Conservation (phyloP, 768 basidiomycete species). For the Lentinula aciculospora region DNA sequence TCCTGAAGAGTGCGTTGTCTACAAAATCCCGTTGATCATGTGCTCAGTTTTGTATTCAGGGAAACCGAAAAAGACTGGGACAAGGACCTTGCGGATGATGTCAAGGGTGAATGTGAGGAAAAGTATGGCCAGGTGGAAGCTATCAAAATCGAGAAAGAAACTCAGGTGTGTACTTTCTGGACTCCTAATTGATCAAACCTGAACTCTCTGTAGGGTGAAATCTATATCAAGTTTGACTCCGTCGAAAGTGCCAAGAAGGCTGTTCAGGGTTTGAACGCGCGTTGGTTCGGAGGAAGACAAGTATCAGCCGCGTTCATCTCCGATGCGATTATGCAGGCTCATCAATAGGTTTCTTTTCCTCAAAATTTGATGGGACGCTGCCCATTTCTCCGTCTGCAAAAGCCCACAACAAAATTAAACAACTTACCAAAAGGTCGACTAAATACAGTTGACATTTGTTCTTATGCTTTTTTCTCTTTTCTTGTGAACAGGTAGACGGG, state of each 20-base stretch:
- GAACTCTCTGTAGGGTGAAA: slow-evolving; percentile 72
- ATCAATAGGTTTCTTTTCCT: slow-evolving; percentile 45
- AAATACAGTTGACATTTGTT: not conserved
- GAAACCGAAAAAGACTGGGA: slow-evolving; percentile 98
- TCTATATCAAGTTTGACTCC: slow-evolving; percentile 87
- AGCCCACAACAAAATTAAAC: not conserved
- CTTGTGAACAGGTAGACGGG: slow-evolving; percentile 4
- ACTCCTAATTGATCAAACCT: slow-evolving; percentile 4
- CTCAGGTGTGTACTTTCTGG: slow-evolving; percentile 57
- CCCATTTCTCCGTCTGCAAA: not conserved
- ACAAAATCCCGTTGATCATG: not conserved
- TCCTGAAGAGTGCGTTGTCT: slow-evolving; percentile 81
- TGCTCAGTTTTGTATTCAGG: slow-evolving; percentile 30
- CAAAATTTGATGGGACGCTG: not conserved
- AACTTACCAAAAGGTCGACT: not conserved
- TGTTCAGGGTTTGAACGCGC: slow-evolving; percentile 86
- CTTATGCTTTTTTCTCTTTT: slow-evolving; percentile 1
- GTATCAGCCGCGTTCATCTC: slow-evolving; percentile 86
- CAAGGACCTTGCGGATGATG: slow-evolving; percentile 91
- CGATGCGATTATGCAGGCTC: slow-evolving; percentile 91
- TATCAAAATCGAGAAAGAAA: slow-evolving; percentile 92
- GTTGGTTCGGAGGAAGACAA: slow-evolving; percentile 95
- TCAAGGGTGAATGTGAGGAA: slow-evolving; percentile 86
- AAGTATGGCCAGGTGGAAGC: slow-evolving; percentile 86
- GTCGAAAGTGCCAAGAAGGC: slow-evolving; percentile 80